Evolutionary conservation across 495 filamentous ascomycete species (phyloP).

Genomic region (Aspergillus affinis): DNA sequence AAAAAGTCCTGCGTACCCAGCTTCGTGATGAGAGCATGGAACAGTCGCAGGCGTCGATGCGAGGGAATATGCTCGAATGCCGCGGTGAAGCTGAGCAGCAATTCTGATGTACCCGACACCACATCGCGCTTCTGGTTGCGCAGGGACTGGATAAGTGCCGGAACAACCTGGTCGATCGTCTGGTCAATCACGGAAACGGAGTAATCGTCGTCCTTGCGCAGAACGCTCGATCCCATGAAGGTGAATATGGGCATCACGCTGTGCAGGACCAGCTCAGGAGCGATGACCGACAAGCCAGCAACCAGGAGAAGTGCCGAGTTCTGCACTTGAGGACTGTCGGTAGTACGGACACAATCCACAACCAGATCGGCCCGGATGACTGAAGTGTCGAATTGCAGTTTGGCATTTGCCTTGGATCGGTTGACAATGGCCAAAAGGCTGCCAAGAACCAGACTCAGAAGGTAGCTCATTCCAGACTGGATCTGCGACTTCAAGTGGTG

Average conservation of each 20-base stretch:
- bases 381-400: constrained; percentile 66
- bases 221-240: constrained; percentile 86
- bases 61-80: constrained; percentile 93
- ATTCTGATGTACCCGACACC: constrained; percentile 75
- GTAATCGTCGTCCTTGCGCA: constrained; percentile 91
- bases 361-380: constrained; percentile 82
- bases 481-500: constrained; percentile 73
- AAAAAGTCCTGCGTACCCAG: constrained; percentile 77
- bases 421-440: constrained; percentile 79
- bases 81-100: constrained; percentile 86
- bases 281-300: constrained; percentile 74
- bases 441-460: constrained; percentile 75
- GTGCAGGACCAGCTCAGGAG: constrained; percentile 85
- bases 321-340: constrained; percentile 84
- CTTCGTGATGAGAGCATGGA: constrained; percentile 73
- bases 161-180: constrained; percentile 87
- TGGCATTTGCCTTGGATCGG: constrained; percentile 58
- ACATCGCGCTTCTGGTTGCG: constrained; percentile 74
- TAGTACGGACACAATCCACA: constrained; percentile 86
- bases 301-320: constrained; percentile 89
- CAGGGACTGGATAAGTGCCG: constrained; percentile 82
- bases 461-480: constrained; percentile 77
- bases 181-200: constrained; percentile 85
- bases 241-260: constrained; percentile 99
- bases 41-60: constrained; percentile 77